Evolutionary conservation across 495 filamentous ascomycete species (phyloP).

Genomic region (Podospora bellae-mahoneyi): DNA sequence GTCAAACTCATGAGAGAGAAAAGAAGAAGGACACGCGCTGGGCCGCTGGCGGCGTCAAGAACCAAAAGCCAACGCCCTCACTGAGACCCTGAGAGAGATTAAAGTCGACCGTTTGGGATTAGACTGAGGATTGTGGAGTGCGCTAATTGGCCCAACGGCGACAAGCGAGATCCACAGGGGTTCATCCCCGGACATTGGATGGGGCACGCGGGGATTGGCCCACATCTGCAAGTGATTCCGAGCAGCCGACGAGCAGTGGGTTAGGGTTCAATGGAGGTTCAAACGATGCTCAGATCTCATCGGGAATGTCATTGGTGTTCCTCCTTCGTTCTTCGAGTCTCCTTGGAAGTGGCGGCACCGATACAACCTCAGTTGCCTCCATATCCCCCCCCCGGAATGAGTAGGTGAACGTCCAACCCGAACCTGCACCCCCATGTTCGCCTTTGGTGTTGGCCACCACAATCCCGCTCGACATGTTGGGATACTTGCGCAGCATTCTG

Average conservation of each 20-base stretch:
- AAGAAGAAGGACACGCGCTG: conserved; percentile 1
- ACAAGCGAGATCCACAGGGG: conserved; percentile 2
- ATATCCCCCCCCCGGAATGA: conserved; percentile 43
- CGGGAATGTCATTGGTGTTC: background rate
- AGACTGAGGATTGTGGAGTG: background rate
- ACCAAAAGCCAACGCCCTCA: background rate
- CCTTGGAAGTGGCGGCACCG: conserved; percentile 28
- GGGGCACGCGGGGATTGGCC: background rate
- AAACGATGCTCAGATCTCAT: conserved; percentile 5
- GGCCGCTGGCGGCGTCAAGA: background rate
- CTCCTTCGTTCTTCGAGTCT: background rate
- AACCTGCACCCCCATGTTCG: conserved; percentile 44
- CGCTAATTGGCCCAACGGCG: conserved; percentile 13
- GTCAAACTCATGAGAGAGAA: conserved; percentile 7
- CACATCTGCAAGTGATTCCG: background rate
- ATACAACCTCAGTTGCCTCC: conserved; percentile 41
- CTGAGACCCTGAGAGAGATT: background rate
- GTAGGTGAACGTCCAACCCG: conserved; percentile 49
- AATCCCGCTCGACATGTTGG: conserved; percentile 41
- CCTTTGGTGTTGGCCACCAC: conserved; percentile 44
- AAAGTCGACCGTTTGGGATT: conserved; percentile 3
- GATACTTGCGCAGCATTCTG: conserved; percentile 45
- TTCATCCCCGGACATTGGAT: background rate
- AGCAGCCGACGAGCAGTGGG: background rate
- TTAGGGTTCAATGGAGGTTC: conserved; percentile 6